Conservation (phyloP, 106 monocot species). For the Dendrobium huoshanense region DNA sequence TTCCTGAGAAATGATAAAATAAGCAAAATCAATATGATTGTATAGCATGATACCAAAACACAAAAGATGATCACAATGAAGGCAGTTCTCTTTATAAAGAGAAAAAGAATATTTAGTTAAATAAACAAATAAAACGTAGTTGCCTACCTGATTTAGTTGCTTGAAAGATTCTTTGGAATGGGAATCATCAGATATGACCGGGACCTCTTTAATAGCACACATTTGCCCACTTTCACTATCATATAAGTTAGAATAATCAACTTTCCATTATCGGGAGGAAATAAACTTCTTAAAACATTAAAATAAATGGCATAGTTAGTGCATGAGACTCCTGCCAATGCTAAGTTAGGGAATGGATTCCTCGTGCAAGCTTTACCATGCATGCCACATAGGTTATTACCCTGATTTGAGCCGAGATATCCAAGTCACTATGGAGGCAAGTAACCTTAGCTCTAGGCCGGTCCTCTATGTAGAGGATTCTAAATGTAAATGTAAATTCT, state of each 20-base stretch:
- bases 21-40: not conserved
- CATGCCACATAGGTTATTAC: too few relatives aligned
- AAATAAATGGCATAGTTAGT: not conserved
- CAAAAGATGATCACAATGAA: not conserved
- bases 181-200: conserved; percentile 74
- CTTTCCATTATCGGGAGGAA: not conserved
- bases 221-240: conserved; percentile 85
- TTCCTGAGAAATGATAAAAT: conserved; percentile 45
- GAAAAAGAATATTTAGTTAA: not conserved
- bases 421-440: not conserved
- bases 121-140: not conserved
- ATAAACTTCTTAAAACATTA: too few relatives aligned
- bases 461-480: not conserved
- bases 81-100: not conserved
- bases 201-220: conserved; percentile 98
- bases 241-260: not conserved
- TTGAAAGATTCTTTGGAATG: conserved; percentile 91
- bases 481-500: conserved; percentile 4
- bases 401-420: too few relatives aligned
- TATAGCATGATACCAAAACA: not conserved
- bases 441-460: not conserved
- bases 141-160: conserved; percentile 74
- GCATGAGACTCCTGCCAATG: not conserved
- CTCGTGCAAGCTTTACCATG: not conserved
- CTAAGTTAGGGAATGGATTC: not conserved